Percentiles rank a stretch among this genome's conserved stretches.
Evolutionary conservation across 2,329 filamentous ascomycete genomes (phyloP).

Genomic region (Immersiporthe knoxdaviesiana): DNA sequence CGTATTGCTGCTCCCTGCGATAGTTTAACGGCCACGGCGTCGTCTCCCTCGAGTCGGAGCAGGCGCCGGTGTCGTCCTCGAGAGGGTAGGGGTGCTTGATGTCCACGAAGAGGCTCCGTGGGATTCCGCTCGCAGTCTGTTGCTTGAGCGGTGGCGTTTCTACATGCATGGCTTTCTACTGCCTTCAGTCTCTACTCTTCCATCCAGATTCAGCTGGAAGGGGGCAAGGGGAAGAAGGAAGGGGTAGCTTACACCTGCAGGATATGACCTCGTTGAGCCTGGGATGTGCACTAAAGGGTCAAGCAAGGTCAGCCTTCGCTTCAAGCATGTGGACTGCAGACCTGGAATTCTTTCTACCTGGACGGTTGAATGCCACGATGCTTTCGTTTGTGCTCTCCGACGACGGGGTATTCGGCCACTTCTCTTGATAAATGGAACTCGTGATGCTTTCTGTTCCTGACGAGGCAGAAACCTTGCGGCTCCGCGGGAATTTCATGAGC

Average conservation of each 20-base stretch:
- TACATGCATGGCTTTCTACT: slow-evolving; percentile 17
- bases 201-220: not conserved
- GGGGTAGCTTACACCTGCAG: slow-evolving; percentile 19
- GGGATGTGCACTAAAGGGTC: slow-evolving; percentile 5
- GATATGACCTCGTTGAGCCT: slow-evolving; percentile 20
- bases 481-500: slow-evolving; percentile 14
- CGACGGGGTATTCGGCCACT: not conserved
- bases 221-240: not conserved
- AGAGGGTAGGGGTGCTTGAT: not conserved
- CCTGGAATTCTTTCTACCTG: slow-evolving; percentile 9
- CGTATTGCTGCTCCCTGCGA: not conserved
- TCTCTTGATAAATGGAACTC: not conserved
- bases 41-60: slow-evolving; percentile 11
- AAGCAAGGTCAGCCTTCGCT: not conserved
- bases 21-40: slow-evolving; percentile 5
- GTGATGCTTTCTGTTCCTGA: not conserved
- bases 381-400: not conserved
- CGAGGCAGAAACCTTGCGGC: not conserved
- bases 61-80: slow-evolving; percentile 13
- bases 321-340: not conserved
- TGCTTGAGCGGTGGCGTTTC: slow-evolving; percentile 13
- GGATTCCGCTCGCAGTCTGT: not conserved
- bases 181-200: not conserved
- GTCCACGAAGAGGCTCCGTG: slow-evolving; percentile 20
- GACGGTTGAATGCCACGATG: not conserved